Base-by-base conservation (phyloP, 345 rosid species). In the Streptanthus diversifolius region DNA sequence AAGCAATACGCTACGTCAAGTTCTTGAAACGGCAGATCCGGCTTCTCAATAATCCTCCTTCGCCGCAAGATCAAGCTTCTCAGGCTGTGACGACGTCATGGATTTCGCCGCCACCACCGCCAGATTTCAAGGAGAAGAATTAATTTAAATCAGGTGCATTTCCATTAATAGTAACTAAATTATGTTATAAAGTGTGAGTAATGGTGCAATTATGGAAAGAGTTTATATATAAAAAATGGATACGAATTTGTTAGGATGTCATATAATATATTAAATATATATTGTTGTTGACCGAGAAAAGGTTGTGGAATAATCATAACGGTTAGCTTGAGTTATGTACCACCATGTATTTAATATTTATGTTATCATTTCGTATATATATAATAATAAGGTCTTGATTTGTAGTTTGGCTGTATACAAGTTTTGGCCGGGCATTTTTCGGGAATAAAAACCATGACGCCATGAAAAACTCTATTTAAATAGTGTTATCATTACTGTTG, bases 11-110 rank as follows among this genome's bases (percentile, higher is more conserved):
- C 18, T 95, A 95, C 53, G 96, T 90, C 59, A 95, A 90, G 86
- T 95, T 92, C 93, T 80, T 95, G 82, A 92, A 88, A 72, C 80
- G 90, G 55, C 96, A 92, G 75, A 89, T 95, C 73, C 89, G 93
- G 13, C 12, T 82, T 19, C 86, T 95, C 71, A 62, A 44, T 44
- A 67, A 36, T 39, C 59, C 72, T 37, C 61, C 25, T 1, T 82
- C n/a, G 11, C 72, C 57, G 59, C 80, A 75, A 60, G 56, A 68
- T 75, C 79, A 75, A 32, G 78, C n/a, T 36, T 65, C 41, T 72
- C 82, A 12, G 9, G 59, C 21, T 24, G 18, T 47, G 15, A 36
- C 49, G 3, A 15, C 55, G 5, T 58, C 78, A 5, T 68, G 73
- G 79, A 7, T 39, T 70, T 79, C 54, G 37, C 39, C 53, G 32